Evolutionary conservation across 306 rosid species (phyloP).

Genomic region (Pueraria montana): DNA sequence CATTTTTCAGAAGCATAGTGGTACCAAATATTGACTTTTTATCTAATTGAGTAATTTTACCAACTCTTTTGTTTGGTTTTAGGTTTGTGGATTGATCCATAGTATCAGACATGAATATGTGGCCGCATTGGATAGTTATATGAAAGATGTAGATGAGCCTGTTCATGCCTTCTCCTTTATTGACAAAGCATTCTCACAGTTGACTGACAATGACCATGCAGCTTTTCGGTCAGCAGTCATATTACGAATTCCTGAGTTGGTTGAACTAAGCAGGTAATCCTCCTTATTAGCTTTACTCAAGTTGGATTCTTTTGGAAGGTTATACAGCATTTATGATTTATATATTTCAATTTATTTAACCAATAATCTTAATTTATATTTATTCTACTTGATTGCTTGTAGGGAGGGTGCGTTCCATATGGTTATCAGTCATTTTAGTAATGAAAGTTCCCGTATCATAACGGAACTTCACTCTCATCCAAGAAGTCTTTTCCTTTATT

Average conservation of each 20-base stretch:
- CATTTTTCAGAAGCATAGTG: constrained; percentile 45
- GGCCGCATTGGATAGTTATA: constrained; percentile 91
- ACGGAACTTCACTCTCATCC: constrained; percentile 78
- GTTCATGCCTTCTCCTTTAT: constrained; percentile 91
- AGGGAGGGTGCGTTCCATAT: constrained; percentile 85
- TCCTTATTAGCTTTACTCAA: constrained; percentile 24
- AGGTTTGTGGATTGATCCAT: constrained; percentile 97
- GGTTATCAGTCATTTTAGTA: constrained; percentile 73
- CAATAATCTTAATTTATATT: constrained; percentile 41
- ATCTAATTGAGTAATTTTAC: constrained; percentile 43
- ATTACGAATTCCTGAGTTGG: constrained; percentile 78
- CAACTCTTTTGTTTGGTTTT: constrained; percentile 38
- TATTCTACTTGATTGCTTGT: constrained; percentile 48
- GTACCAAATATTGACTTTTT: constrained; percentile 33
- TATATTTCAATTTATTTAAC: constrained; percentile 29
- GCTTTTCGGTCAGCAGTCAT: constrained; percentile 75
- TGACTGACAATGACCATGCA: constrained; percentile 57
- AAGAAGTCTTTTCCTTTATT: constrained; percentile 87
- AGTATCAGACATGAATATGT: constrained; percentile 71
- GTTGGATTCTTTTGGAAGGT: constrained; percentile 30
- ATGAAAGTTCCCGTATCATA: constrained; percentile 74
- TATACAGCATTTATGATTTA: constrained; percentile 28
- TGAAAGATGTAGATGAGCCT: constrained; percentile 88
- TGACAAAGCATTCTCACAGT: constrained; percentile 67
- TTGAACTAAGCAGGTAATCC: constrained; percentile 79